Percentiles rank a stretch among this genome's conserved stretches.
These are phyloP conservation scores for Sphagnum contortum DNA, from an alignment of 225 moss, liverwort and hornwort genomes.

Conservation along the genomic window DNA sequence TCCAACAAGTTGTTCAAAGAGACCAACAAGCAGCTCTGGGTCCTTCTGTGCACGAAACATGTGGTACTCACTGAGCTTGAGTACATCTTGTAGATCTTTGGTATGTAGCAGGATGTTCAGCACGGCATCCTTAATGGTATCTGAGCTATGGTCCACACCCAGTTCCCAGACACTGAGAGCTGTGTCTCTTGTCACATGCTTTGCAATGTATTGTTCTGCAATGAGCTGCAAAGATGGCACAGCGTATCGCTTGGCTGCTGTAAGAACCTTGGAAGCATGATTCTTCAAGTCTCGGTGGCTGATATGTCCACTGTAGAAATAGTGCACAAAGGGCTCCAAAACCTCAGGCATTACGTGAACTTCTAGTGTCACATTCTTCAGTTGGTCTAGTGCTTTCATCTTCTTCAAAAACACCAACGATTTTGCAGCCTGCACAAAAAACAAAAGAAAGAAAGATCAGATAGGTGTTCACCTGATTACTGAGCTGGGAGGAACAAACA, in stretches of 20 bases:
- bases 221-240: constrained; percentile 50
- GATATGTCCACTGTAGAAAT: constrained; percentile 66
- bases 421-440: constrained; percentile 52
- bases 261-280: constrained; percentile 52
- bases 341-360: constrained; percentile 62
- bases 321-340: constrained; percentile 59
- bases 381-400: constrained; percentile 66
- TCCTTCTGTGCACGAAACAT: constrained; percentile 64
- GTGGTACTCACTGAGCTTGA: constrained; percentile 65
- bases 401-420: constrained; percentile 67
- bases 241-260: constrained; percentile 68
- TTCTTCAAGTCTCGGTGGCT: constrained; percentile 66
- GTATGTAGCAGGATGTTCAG: constrained; percentile 32
- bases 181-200: constrained; percentile 57
- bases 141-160: constrained; percentile 68
- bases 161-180: constrained; percentile 77
- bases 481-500: background rate
- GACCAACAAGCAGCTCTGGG: constrained; percentile 69
- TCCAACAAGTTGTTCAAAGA: constrained; percentile 56
- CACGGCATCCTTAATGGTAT: constrained; percentile 70
- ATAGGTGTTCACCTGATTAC: background rate
- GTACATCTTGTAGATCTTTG: constrained; percentile 62
- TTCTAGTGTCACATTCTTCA: constrained; percentile 58
- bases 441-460: background rate
- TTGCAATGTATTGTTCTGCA: constrained; percentile 57